phyloP scores from a whole-genome alignment of 169 alveolate genomes.

The Cryptosporidium tyzzeri region DNA sequence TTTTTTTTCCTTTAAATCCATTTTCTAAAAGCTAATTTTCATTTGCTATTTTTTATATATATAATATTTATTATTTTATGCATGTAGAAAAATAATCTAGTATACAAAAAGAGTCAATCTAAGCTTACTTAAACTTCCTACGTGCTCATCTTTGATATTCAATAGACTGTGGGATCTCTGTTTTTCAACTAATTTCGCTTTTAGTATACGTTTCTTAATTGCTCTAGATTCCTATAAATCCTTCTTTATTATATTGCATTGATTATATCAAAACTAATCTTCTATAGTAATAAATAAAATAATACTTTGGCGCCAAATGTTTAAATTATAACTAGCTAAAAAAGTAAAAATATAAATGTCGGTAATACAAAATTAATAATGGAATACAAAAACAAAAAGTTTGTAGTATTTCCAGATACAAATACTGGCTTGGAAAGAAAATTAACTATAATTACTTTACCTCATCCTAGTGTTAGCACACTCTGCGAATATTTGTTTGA shows the following conservation, averaged over 20 bases:
- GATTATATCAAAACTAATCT: too few species aligned
- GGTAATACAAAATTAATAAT: neutral
- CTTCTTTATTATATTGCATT: neutral
- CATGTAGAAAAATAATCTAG: neutral
- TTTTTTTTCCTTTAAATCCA: neutral
- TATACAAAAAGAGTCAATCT: too few species aligned
- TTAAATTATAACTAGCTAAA: neutral
- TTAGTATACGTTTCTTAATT: too few species aligned
- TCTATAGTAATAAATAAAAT: too few species aligned
- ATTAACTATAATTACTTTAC: neutral
- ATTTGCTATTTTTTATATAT: neutral
- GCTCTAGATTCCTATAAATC: neutral
- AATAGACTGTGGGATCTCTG: neutral
- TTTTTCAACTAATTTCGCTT: too few species aligned
- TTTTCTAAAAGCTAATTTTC: neutral
- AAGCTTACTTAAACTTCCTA: neutral
- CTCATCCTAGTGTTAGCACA: conserved; percentile 26
- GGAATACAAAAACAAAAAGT: conserved; percentile 23
- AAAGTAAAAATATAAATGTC: neutral
- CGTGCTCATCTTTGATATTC: neutral
- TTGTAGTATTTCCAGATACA: conserved; percentile 24
- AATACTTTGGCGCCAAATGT: neutral
- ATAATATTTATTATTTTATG: neutral
- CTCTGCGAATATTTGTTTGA: conserved; percentile 51
- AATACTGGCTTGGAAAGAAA: conserved; percentile 4